Conservation (phyloP, 495 filamentous ascomycete species). For the Neurospora africana region DNA sequence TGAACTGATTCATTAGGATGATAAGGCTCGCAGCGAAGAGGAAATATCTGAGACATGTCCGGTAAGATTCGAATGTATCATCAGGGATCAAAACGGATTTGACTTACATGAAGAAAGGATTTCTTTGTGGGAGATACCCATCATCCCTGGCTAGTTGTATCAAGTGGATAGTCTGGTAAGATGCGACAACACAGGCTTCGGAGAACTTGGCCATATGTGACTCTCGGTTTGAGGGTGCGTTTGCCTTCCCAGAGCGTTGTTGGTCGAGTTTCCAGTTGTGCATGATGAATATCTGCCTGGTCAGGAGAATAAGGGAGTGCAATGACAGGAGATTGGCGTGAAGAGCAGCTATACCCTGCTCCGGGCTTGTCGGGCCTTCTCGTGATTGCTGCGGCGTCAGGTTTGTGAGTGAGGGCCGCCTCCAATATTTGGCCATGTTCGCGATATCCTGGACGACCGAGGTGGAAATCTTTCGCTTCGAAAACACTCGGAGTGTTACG, state of each 20-base stretch:
- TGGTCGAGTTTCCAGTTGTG: slow-evolving; percentile 26
- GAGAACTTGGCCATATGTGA: slow-evolving; percentile 52
- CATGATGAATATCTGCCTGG: slow-evolving; percentile 58
- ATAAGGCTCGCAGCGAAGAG: slow-evolving; percentile 63
- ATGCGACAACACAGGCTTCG: slow-evolving; percentile 60
- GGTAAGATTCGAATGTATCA: not conserved
- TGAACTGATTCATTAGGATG: slow-evolving; percentile 59
- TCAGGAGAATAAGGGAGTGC: slow-evolving; percentile 65
- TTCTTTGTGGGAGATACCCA: slow-evolving; percentile 51
- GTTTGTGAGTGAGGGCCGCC: slow-evolving; percentile 31
- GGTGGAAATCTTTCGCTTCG: slow-evolving; percentile 58
- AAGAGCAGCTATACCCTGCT: slow-evolving; percentile 52
- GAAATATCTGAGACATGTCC: slow-evolving; percentile 42
- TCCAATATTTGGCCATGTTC: slow-evolving; percentile 43
- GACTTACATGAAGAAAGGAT: slow-evolving; percentile 56
- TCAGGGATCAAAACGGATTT: not conserved
- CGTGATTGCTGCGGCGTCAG: slow-evolving; percentile 41
- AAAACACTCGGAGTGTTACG: slow-evolving; percentile 57
- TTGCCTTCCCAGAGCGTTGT: slow-evolving; percentile 20
- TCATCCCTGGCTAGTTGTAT: slow-evolving; percentile 48
- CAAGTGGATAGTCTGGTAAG: slow-evolving; percentile 54
- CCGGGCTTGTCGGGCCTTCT: slow-evolving; percentile 31
- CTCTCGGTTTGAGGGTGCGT: slow-evolving; percentile 17
- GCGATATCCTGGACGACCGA: slow-evolving; percentile 55
- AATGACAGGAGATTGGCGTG: slow-evolving; percentile 62